Evolutionary conservation across 2,329 filamentous ascomycete species (phyloP).

Genomic region (Periglandula ipomoeae): DNA sequence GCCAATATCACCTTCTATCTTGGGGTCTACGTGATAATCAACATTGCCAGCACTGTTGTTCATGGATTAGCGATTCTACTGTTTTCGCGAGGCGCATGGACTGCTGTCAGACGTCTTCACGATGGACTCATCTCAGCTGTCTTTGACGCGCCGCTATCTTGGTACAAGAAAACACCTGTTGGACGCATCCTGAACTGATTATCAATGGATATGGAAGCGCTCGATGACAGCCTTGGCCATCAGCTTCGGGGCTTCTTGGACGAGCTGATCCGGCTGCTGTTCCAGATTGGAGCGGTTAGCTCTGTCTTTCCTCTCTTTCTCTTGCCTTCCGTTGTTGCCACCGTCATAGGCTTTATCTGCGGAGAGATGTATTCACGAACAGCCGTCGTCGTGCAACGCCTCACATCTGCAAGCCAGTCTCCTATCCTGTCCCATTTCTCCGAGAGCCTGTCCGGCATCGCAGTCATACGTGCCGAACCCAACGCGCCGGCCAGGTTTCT

Average conservation of each 20-base stretch:
- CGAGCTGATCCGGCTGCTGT: conserved; percentile 9
- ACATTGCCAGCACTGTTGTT: conserved; percentile 26
- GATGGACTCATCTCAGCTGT: conserved; percentile 31
- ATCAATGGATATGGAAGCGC: conserved; percentile 36
- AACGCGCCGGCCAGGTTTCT: conserved; percentile 33
- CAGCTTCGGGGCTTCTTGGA: conserved; percentile 28
- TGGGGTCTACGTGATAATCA: conserved; percentile 32
- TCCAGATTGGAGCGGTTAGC: background rate
- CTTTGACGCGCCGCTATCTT: conserved; percentile 36
- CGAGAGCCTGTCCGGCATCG: conserved; percentile 30
- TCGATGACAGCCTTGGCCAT: conserved; percentile 31
- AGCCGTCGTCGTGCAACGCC: conserved; percentile 23
- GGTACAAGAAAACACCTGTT: conserved; percentile 36
- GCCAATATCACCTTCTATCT: conserved; percentile 33
- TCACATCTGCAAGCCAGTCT: conserved; percentile 26
- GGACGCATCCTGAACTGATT: conserved; percentile 37
- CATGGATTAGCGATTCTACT: conserved; percentile 25
- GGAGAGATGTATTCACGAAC: conserved; percentile 29
- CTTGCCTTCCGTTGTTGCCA: background rate
- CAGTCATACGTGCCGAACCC: conserved; percentile 33
- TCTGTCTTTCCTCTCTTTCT: background rate
- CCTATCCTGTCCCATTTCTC: conserved; percentile 39
- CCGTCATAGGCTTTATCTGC: conserved; percentile 21
- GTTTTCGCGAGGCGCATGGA: conserved; percentile 37
- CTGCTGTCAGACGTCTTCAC: conserved; percentile 36